Evolutionary conservation across 2,329 filamentous ascomycete genomes (phyloP).

Genomic region (Rasamsonia emersonii): DNA sequence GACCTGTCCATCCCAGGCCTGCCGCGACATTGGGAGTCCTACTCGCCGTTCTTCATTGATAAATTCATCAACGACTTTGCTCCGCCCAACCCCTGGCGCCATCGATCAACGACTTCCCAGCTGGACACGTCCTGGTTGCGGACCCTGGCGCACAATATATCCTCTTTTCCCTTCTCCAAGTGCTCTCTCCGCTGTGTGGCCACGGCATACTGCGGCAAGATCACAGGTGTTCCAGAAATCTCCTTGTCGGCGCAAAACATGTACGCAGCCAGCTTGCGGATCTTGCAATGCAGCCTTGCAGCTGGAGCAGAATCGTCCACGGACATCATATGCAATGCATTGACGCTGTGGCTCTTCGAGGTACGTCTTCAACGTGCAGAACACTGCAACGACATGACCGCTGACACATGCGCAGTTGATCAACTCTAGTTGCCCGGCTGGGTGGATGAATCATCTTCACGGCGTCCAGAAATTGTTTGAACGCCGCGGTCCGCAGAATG

Average conservation of each 20-base stretch:
- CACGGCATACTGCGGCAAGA: constrained; percentile 1
- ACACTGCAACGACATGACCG: neutral
- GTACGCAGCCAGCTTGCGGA: constrained; percentile 1
- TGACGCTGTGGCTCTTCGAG: constrained; percentile 2
- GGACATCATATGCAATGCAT: constrained; percentile 1
- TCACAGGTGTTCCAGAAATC: neutral
- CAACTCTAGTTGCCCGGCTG: neutral
- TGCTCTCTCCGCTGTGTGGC: neutral
- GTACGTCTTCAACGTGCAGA: neutral
- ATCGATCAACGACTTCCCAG: neutral
- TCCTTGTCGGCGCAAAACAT: neutral
- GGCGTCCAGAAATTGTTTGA: constrained; percentile 1
- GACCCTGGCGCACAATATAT: neutral
- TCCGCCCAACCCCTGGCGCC: neutral
- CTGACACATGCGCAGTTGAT: no score
- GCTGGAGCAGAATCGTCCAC: neutral
- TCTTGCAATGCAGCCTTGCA: neutral
- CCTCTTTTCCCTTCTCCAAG: neutral
- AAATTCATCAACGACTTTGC: constrained; percentile 1
- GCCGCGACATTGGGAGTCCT: neutral
- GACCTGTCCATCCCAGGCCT: neutral
- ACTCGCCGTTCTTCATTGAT: neutral
- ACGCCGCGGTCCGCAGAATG: neutral
- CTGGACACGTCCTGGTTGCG: neutral
- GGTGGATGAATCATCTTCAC: constrained; percentile 1